Evolutionary conservation across 192 early-diverging fungal species (phyloP).

Genomic region (Entophlyctis luteolus): DNA sequence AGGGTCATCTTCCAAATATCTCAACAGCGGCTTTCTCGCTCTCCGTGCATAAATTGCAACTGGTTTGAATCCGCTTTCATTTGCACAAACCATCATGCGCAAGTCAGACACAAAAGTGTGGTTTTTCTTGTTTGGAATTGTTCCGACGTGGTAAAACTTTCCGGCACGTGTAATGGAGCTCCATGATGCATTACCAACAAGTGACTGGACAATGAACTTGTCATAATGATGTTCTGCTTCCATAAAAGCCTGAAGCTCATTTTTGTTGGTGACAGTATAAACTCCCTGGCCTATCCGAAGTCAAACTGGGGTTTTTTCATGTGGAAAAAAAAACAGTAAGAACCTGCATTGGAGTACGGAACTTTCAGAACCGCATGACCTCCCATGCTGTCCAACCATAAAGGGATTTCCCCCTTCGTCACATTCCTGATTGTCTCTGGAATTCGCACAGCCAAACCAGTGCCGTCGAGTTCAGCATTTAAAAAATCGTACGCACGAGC

Average conservation of each 20-base stretch:
- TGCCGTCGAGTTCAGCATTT: conserved; percentile 71
- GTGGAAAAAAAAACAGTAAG: background rate
- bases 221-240: conserved; percentile 75
- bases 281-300: conserved; percentile 61
- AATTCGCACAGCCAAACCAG: conserved; percentile 65
- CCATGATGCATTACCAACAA: conserved; percentile 66
- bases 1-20: conserved; percentile 50
- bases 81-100: conserved; percentile 79
- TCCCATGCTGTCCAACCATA: conserved; percentile 80
- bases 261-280: conserved; percentile 78
- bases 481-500: conserved; percentile 81
- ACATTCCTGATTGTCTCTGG: conserved; percentile 88
- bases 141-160: conserved; percentile 84
- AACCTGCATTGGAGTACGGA: conserved; percentile 78
- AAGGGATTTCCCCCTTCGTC: conserved; percentile 72
- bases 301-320: background rate
- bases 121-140: conserved; percentile 85
- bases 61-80: conserved; percentile 68
- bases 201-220: conserved; percentile 85
- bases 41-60: conserved; percentile 77
- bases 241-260: conserved; percentile 72
- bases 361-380: conserved; percentile 84
- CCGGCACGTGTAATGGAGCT: conserved; percentile 63
- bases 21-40: conserved; percentile 66
- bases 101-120: conserved; percentile 79